phyloP scores from a whole-genome alignment of 805 yeast genomes.

The Candida mattraensis region DNA sequence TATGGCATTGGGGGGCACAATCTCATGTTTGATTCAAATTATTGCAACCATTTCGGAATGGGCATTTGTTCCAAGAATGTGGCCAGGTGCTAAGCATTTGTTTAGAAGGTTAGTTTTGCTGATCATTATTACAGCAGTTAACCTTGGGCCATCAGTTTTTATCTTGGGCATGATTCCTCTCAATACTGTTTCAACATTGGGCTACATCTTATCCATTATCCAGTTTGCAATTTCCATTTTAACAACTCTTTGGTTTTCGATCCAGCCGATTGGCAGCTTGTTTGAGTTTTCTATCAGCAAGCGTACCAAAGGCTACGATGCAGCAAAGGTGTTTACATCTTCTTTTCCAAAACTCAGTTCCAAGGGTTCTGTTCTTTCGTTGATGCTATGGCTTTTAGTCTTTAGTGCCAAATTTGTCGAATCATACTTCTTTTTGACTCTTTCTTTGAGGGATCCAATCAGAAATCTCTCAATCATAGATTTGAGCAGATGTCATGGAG shows the following conservation, averaged over 20 bases:
- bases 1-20: slow-evolving; percentile 45
- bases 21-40: slow-evolving; percentile 43
- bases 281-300: slow-evolving; percentile 28
- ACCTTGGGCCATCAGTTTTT: slow-evolving; percentile 42
- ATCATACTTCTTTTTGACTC: slow-evolving; percentile 53
- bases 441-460: slow-evolving; percentile 52
- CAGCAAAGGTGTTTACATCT: slow-evolving; percentile 42
- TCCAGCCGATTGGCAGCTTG: slow-evolving; percentile 37
- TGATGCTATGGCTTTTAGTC: slow-evolving; percentile 46
- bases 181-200: slow-evolving; percentile 36
- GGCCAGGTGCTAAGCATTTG: slow-evolving; percentile 47
- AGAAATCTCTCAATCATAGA: slow-evolving; percentile 47
- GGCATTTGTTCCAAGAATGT: slow-evolving; percentile 44
- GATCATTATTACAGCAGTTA: slow-evolving; percentile 33
- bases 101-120: slow-evolving; percentile 36
- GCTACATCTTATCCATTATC: slow-evolving; percentile 37
- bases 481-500: slow-evolving; percentile 45
- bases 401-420: slow-evolving; percentile 51
- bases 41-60: slow-evolving; percentile 44
- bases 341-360: slow-evolving; percentile 43
- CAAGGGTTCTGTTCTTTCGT: slow-evolving; percentile 40
- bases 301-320: slow-evolving; percentile 29
- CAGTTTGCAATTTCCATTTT: slow-evolving; percentile 45
- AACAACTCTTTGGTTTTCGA: slow-evolving; percentile 42
- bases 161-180: slow-evolving; percentile 39